Percentiles rank a stretch among this genome's conserved stretches.
phyloP scores from a whole-genome alignment of 257 asterid species.

The Capsicum pubescens region DNA sequence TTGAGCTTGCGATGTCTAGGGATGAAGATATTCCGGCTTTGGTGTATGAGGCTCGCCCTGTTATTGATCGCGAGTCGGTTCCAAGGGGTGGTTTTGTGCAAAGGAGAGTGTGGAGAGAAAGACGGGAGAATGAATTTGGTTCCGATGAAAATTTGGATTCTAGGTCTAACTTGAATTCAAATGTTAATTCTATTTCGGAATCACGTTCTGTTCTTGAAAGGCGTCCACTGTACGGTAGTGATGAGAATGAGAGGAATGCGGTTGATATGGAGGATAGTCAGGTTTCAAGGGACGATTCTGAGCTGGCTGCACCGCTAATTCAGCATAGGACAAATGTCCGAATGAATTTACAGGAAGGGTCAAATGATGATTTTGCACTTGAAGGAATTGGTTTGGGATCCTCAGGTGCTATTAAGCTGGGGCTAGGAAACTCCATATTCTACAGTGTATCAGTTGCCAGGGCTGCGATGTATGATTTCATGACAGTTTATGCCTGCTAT shows the following conservation, averaged over 20 bases:
- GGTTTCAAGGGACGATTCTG: slow-evolving; percentile 48
- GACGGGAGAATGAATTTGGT: slow-evolving; percentile 38
- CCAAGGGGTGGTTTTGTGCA: slow-evolving; percentile 41
- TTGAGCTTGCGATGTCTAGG: slow-evolving; percentile 89
- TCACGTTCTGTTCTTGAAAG: slow-evolving; percentile 19
- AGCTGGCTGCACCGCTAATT: slow-evolving; percentile 77
- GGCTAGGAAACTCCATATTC: slow-evolving; percentile 91
- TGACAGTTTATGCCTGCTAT: slow-evolving; percentile 96
- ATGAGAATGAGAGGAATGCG: slow-evolving; percentile 45
- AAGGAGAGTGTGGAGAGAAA: slow-evolving; percentile 87
- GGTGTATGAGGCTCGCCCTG: slow-evolving; percentile 91
- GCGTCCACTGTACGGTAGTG: slow-evolving; percentile 10
- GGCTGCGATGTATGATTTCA: slow-evolving; percentile 96
- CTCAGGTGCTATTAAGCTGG: slow-evolving; percentile 95
- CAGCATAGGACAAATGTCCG: slow-evolving; percentile 58
- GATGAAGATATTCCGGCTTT: slow-evolving; percentile 98
- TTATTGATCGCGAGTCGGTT: slow-evolving; percentile 43
- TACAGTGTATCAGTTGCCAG: slow-evolving; percentile 94
- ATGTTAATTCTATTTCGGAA: slow-evolving; percentile 26
- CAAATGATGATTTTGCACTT: slow-evolving; percentile 55
- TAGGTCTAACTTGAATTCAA: slow-evolving; percentile 31
- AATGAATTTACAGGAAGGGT: slow-evolving; percentile 50
- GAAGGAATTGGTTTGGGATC: slow-evolving; percentile 95
- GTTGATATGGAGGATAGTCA: slow-evolving; percentile 57
- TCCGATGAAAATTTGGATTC: slow-evolving; percentile 34